These are phyloP conservation scores for Echium plantagineum DNA, from an alignment of 257 asterid species.

Conservation along the genomic window DNA sequence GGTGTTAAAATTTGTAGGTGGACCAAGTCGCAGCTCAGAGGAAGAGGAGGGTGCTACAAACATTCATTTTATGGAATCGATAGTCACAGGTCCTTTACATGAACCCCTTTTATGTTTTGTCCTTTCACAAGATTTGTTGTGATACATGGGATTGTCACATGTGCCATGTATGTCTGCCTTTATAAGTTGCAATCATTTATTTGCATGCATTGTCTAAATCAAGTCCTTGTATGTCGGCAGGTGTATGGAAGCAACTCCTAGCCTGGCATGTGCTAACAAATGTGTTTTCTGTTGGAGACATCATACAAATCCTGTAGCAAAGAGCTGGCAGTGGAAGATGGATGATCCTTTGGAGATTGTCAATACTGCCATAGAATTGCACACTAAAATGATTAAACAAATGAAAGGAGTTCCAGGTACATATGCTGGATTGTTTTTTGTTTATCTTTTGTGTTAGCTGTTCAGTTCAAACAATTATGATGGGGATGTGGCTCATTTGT, in stretches of 20 bases:
- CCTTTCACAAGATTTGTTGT: too few species aligned
- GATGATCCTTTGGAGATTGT: conserved; percentile 87
- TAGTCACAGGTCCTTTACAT: conserved; percentile 67
- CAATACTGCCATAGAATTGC: conserved; percentile 75
- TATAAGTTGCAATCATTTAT: neutral
- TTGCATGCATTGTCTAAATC: neutral
- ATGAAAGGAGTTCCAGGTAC: conserved; percentile 99
- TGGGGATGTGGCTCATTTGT: too few species aligned
- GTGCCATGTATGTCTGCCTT: too few species aligned
- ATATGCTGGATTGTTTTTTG: conserved; percentile 2
- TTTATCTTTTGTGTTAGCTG: neutral
- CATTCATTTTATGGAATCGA: conserved; percentile 96
- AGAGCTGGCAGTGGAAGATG: conserved; percentile 99
- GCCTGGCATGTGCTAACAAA: conserved; percentile 98
- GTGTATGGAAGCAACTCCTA: conserved; percentile 99
- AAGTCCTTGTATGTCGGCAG: conserved; percentile 23
- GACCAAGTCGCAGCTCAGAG: conserved; percentile 98
- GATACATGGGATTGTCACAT: too few species aligned
- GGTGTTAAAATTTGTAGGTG: conserved; percentile 98
- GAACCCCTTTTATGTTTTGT: neutral
- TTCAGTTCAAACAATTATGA: neutral
- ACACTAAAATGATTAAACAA: conserved; percentile 85
- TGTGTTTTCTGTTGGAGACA: conserved; percentile 99
- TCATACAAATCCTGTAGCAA: conserved; percentile 96
- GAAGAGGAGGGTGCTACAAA: conserved; percentile 98